Base-by-base conservation (phyloP, 805 yeast genomes). In the Yamadazyma phyllophila region DNA sequence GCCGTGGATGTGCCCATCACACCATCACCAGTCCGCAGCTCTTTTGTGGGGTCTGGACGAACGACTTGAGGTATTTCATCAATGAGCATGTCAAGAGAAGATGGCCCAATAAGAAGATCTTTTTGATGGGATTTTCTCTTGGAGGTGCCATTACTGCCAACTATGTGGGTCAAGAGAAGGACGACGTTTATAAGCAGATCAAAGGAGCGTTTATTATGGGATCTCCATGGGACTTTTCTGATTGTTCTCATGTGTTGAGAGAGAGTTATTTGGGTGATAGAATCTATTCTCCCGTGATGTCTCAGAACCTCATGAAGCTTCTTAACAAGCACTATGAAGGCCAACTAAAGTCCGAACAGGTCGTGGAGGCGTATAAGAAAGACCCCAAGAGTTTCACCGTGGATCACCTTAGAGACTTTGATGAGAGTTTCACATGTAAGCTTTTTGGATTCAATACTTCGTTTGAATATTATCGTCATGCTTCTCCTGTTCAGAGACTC, bases 1-100 rank as follows among this genome's bases (percentile, higher is more conserved):
- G 86, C 13, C 71, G 95, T 57, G 95, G 95, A 3, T 85, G 92
- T 63, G 84, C 88, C 26, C 75, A 88, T 58, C 83, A 88, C 15
- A 82, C 82, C 50, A 71, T 86, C 45, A 77, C 88, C 1, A 78
- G 88, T 5, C 88, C 88, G 4, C 77, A 78, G 52, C 59, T 85
- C 16, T 85, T 81, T 62, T 74, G 81, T 43, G 95, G 84, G 0
- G 67, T 83, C 39, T 80, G 85, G 65, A 85, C 91, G 6, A 80
- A 76, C 50, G 95, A 86, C 59, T 60, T 86, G 44, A 71, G 88
- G 50, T 80, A 78, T 57, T 72, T 82, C 45, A 65, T 85, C 43
- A 71, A 75, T 42, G 76, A 70, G 52, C 65, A 71, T 46, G 67
- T 84, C 40, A 70, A 73, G 50, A 54, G 58, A 29, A 71, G 70